Conservation (phyloP, 2,329 filamentous ascomycete genomes). For the Purpureocillium lavendulum region DNA sequence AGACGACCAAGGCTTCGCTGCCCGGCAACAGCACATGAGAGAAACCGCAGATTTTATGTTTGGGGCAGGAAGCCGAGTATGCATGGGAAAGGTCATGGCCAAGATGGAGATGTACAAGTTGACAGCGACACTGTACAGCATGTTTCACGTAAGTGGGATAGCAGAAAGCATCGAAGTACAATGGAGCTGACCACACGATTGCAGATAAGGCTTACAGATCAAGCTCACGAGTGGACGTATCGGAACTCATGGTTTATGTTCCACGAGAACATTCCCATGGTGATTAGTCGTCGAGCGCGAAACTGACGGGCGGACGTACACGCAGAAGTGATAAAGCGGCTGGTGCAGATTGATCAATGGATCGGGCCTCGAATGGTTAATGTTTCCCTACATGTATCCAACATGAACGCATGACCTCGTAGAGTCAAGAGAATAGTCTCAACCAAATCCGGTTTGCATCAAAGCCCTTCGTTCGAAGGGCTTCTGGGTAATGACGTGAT, state of each 20-base stretch:
- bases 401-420: too few species aligned
- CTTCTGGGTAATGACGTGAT: too few species aligned
- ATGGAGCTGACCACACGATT: too few species aligned
- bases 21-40: conserved; percentile 27
- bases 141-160: conserved; percentile 23
- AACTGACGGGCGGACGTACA: too few species aligned
- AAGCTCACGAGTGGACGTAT: conserved; percentile 18
- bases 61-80: conserved; percentile 29
- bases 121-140: conserved; percentile 31
- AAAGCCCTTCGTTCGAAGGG: too few species aligned
- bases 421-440: too few species aligned
- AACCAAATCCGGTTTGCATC: too few species aligned
- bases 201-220: conserved; percentile 8
- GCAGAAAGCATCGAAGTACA: neutral
- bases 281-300: conserved; percentile 4
- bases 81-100: conserved; percentile 27
- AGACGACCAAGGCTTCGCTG: conserved; percentile 17
- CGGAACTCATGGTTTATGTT: conserved; percentile 19
- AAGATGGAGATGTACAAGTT: conserved; percentile 26
- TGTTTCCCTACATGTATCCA: too few species aligned
- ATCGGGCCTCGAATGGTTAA: too few species aligned
- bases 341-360: too few species aligned
- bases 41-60: conserved; percentile 25
- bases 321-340: too few species aligned
- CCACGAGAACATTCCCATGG: conserved; percentile 12